These are phyloP conservation scores for Thelonectria olida DNA, from an alignment of 2,329 filamentous ascomycete species.

Conservation along the genomic window DNA sequence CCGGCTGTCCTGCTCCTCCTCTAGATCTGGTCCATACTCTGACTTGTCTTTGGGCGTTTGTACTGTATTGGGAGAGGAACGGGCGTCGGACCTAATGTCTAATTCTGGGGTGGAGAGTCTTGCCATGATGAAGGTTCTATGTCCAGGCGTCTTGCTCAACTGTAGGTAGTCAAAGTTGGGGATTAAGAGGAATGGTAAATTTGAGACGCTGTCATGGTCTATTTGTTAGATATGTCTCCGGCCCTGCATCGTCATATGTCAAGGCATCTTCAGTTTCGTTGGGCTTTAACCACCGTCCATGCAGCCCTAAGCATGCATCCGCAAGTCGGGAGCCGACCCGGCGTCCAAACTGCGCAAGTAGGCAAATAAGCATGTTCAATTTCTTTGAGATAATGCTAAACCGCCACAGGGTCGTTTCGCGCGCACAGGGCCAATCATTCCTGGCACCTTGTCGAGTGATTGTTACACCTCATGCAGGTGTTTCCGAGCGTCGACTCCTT, in stretches of 20 bases:
- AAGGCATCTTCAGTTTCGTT: too few relatives aligned
- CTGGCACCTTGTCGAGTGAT: background rate
- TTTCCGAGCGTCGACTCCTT: background rate
- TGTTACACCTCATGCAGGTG: background rate
- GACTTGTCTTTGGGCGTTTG: background rate
- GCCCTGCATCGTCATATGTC: too few relatives aligned
- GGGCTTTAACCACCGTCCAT: background rate
- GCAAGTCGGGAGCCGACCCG: constrained; percentile 24
- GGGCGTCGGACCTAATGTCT: background rate
- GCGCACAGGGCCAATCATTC: background rate
- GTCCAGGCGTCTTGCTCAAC: background rate
- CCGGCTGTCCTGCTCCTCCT: background rate
- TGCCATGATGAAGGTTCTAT: background rate
- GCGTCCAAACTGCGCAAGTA: constrained; percentile 6
- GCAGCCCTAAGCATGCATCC: background rate
- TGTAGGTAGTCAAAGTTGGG: background rate
- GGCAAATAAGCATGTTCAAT: background rate
- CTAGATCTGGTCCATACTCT: background rate
- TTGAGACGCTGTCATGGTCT: too few relatives aligned
- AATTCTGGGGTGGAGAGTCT: background rate
- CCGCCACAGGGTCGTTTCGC: background rate
- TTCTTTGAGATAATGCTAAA: background rate
- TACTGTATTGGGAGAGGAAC: background rate
- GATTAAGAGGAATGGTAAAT: too few relatives aligned
- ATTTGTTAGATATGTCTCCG: too few relatives aligned